Evolutionary conservation across 2,329 filamentous ascomycete genomes (phyloP), one percentile per base, ranked within the genome.

Genomic region (Phyllosticta citribraziliensis): DNA sequence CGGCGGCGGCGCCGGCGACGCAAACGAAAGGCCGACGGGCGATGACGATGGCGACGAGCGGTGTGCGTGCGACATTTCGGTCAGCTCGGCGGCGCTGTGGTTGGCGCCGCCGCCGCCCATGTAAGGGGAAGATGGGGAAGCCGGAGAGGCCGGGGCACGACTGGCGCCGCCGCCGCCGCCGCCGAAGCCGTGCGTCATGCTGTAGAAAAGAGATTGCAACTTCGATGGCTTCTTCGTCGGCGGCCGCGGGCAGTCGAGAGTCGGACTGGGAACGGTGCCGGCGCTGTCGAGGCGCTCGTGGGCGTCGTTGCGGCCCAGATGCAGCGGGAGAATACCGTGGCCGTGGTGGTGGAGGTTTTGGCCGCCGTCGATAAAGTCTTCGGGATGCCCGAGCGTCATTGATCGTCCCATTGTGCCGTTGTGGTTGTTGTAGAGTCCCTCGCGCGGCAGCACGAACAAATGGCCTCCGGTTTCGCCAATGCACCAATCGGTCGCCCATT

Each of bases 381-480:
- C 19, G 10, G 24, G 53, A 1, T 24, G 40, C 8, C 9, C 50
- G 11, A 54, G 58, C 14, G 40, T n/a, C n/a, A 14, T n/a, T 47
- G 40, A 47, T 17, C 40, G 17, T 19, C 40, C 40, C n/a, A n/a
- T 6, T 17, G 6, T 14, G 40, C 40, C 14, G 14, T 47, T 47
- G 0, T 22, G 40, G 40, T 14, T 14, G 40, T n/a, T 52, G 11
- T 40, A 52, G 1, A 60, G 40, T n/a, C 52, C 58, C 19, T 60
- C 58, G 19, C 55, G 55, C 12, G 58, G 58, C 12, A 60, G 35
- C 17, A 60, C 35, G 58, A 60, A 60, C 12, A 60, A 35, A 40
- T 60, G 58, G 24, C 58, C 58, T 6, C 58, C 58, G 40, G 52
- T 60, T 25, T 60, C 58, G 40, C 58, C 58, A 40, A 60, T 33